Percentiles rank a stretch among this genome's conserved stretches.
These are phyloP conservation scores for Diaporthe sp. DNA, from an alignment of 2,329 filamentous ascomycete genomes.

Conservation along the genomic window DNA sequence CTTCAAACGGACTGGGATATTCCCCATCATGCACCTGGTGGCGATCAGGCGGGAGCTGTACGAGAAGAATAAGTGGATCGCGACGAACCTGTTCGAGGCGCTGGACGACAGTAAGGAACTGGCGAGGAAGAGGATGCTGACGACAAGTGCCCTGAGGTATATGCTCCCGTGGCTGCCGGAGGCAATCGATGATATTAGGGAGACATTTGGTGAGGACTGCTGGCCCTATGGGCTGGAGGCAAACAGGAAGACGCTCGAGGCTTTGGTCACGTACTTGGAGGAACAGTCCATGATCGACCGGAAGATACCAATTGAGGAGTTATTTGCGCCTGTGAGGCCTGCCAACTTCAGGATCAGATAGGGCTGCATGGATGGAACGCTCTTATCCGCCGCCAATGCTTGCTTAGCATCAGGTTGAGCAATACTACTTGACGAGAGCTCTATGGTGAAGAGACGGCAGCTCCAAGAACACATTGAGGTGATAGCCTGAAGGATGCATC, in stretches of 20 bases:
- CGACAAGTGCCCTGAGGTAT: conserved; percentile 42
- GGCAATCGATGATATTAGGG: conserved; percentile 46
- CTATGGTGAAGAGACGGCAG: neutral
- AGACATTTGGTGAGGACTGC: conserved; percentile 47
- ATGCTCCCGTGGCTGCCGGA: conserved; percentile 49
- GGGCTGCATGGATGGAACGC: no score
- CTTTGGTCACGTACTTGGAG: conserved; percentile 42
- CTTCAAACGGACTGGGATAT: conserved; percentile 34
- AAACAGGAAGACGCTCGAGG: conserved; percentile 46
- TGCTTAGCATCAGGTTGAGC: rapidly evolving
- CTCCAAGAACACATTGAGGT: neutral
- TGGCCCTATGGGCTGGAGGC: conserved; percentile 47
- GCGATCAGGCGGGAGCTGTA: conserved; percentile 37
- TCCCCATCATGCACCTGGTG: conserved; percentile 30
- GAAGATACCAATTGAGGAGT: conserved; percentile 41
- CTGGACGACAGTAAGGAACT: conserved; percentile 47
- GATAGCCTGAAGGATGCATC: neutral
- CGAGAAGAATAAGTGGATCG: conserved; percentile 44
- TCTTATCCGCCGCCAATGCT: neutral
- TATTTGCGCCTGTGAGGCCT: conserved; percentile 30
- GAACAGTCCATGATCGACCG: conserved; percentile 45
- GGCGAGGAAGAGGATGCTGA: conserved; percentile 43
- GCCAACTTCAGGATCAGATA: neutral
- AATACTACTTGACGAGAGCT: neutral
- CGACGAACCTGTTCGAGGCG: conserved; percentile 45